These are phyloP conservation scores for Discostella stelligeroides DNA, from an alignment of 108 stramenopile genomes.

Conservation along the genomic window DNA sequence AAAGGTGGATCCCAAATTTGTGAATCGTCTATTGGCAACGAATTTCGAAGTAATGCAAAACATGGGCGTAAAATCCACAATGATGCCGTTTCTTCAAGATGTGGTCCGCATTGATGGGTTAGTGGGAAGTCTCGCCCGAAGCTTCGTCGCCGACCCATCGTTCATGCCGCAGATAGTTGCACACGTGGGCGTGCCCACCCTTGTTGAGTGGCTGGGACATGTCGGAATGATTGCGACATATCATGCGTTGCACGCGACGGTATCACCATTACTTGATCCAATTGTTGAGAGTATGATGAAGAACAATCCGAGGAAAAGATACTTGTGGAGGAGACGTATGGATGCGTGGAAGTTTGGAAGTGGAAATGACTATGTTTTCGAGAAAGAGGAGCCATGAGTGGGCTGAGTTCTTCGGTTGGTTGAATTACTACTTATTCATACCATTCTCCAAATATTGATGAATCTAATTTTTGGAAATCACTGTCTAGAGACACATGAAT, in stretches of 20 bases:
- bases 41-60: slow-evolving; percentile 91
- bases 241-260: slow-evolving; percentile 51
- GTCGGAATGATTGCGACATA: slow-evolving; percentile 77
- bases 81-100: slow-evolving; percentile 90
- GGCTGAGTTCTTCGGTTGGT: too few species aligned
- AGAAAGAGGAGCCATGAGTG: slow-evolving; percentile 21
- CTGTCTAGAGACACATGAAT: too few species aligned
- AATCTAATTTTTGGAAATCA: too few species aligned
- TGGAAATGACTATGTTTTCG: slow-evolving; percentile 80
- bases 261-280: slow-evolving; percentile 43
- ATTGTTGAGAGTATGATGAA: slow-evolving; percentile 53
- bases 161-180: slow-evolving; percentile 86
- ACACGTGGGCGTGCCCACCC: slow-evolving; percentile 73
- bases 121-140: slow-evolving; percentile 68
- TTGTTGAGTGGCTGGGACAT: slow-evolving; percentile 89
- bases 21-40: slow-evolving; percentile 85
- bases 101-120: slow-evolving; percentile 90
- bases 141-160: slow-evolving; percentile 70
- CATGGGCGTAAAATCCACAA: slow-evolving; percentile 67
- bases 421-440: too few species aligned
- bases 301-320: slow-evolving; percentile 33
- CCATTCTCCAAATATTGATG: too few species aligned
- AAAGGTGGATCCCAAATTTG: slow-evolving; percentile 74
- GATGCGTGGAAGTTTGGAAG: slow-evolving; percentile 84
- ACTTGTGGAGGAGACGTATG: slow-evolving; percentile 48